phyloP scores from a whole-genome alignment of 140 eudicot genomes.

The Flaveria floridana region DNA sequence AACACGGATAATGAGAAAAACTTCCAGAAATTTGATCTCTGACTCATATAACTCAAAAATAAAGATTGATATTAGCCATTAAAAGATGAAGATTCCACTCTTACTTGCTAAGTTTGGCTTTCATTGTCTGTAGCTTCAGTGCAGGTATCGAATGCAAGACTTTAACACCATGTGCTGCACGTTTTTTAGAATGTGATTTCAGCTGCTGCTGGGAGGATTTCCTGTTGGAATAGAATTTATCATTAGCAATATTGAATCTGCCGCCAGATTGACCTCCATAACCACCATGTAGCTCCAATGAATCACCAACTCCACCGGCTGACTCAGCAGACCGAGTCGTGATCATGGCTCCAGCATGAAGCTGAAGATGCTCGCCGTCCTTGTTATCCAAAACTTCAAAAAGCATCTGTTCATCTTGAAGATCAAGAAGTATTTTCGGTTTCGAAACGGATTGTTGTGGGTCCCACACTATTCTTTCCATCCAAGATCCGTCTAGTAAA shows the following conservation, averaged over 20 bases:
- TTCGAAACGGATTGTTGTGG: slow-evolving; percentile 51
- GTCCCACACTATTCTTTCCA: slow-evolving; percentile 88
- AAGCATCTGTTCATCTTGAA: slow-evolving; percentile 95
- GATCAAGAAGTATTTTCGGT: slow-evolving; percentile 80
- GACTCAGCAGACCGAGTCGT: slow-evolving; percentile 56
- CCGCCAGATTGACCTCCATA: slow-evolving; percentile 55
- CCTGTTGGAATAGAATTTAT: slow-evolving; percentile 79
- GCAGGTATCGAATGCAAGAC: slow-evolving; percentile 91
- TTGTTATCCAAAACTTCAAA: slow-evolving; percentile 76
- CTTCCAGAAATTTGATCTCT: not conserved
- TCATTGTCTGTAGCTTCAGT: slow-evolving; percentile 87
- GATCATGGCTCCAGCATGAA: slow-evolving; percentile 94
- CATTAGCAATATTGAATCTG: slow-evolving; percentile 77
- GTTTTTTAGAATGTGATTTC: slow-evolving; percentile 83
- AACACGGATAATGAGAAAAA: not conserved
- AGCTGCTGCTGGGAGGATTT: slow-evolving; percentile 90
- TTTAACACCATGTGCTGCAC: slow-evolving; percentile 81
- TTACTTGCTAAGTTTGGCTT: slow-evolving; percentile 94
- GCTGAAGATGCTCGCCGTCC: slow-evolving; percentile 61
- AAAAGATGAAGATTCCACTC: slow-evolving; percentile 21
- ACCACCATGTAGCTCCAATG: slow-evolving; percentile 56
- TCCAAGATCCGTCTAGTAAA: slow-evolving; percentile 73
- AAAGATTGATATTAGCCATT: not conserved
- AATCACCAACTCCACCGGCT: slow-evolving; percentile 41
- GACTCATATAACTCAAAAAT: slow-evolving; percentile 4